Evolutionary conservation across 805 yeast genomes (phyloP).

Genomic region (Zygosaccharomyces bisporus): DNA sequence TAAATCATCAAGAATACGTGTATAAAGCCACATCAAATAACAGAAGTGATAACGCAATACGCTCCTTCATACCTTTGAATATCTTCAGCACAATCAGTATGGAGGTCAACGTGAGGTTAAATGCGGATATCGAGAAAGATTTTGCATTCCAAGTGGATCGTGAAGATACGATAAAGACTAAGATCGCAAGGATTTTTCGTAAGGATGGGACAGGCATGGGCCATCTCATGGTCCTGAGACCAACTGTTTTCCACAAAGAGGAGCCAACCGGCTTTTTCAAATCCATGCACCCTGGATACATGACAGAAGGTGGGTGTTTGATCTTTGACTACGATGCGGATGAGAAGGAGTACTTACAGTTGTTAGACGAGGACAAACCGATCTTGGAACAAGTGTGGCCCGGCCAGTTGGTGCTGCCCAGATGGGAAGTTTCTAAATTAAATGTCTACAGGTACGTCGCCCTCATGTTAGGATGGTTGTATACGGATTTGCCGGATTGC

Average conservation of each 20-base stretch:
- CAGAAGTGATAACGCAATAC: not conserved
- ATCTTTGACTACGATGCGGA: slow-evolving; percentile 62
- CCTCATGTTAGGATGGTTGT: slow-evolving; percentile 66
- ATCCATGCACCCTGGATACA: slow-evolving; percentile 58
- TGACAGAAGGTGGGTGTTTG: slow-evolving; percentile 80
- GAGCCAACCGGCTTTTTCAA: slow-evolving; percentile 61
- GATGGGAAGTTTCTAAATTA: slow-evolving; percentile 28
- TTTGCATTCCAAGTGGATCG: slow-evolving; percentile 77
- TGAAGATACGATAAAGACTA: slow-evolving; percentile 53
- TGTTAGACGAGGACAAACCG: slow-evolving; percentile 48
- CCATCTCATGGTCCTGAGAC: slow-evolving; percentile 69
- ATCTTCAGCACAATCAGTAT: slow-evolving; percentile 13
- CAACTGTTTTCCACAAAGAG: slow-evolving; percentile 66
- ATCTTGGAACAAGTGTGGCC: slow-evolving; percentile 72
- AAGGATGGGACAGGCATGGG: slow-evolving; percentile 36
- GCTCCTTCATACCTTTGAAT: not conserved
- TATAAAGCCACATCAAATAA: slow-evolving; percentile 1
- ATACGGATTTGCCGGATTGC: slow-evolving; percentile 87
- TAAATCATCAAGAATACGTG: slow-evolving; percentile 6
- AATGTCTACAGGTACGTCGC: slow-evolving; percentile 17
- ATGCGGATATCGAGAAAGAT: slow-evolving; percentile 80
- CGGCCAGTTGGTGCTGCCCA: slow-evolving; percentile 67
- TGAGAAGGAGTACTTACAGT: slow-evolving; percentile 42
- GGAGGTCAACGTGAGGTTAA: slow-evolving; percentile 68
- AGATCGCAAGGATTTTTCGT: slow-evolving; percentile 52